phyloP scores from a whole-genome alignment of 768 basidiomycete genomes.

The Suillus weaverae region DNA sequence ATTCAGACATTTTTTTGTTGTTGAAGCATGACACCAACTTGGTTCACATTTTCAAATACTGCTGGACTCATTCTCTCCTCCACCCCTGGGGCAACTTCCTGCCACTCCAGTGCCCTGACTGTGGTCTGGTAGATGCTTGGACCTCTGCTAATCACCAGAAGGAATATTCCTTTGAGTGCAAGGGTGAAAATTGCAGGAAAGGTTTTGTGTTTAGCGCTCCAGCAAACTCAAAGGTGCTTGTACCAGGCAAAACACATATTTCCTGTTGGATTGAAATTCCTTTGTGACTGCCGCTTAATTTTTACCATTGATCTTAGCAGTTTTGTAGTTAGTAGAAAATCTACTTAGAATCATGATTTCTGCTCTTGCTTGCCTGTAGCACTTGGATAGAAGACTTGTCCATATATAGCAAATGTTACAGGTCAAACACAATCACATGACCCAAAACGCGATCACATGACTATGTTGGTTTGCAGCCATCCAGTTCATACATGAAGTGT shows the following conservation, averaged over 20 bases:
- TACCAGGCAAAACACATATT: neutral
- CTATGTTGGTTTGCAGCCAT: neutral
- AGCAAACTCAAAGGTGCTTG: neutral
- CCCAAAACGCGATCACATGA: no score
- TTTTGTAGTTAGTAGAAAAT: neutral
- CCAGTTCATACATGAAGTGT: neutral
- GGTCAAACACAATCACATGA: no score
- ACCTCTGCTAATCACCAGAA: neutral
- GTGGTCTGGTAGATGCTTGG: neutral
- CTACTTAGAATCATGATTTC: neutral
- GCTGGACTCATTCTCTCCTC: neutral
- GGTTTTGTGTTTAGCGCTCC: neutral
- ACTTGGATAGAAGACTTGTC: neutral
- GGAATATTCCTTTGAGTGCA: neutral
- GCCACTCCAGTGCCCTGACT: neutral
- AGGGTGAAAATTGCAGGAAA: neutral
- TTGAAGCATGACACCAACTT: neutral
- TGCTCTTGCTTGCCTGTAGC: neutral
- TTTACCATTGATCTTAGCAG: neutral
- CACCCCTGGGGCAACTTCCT: neutral
- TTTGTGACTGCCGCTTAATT: neutral
- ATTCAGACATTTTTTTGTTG: neutral
- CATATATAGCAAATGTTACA: neutral
- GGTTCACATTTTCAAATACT: neutral
- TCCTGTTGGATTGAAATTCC: neutral